Percentiles rank a stretch among this genome's conserved stretches.
Conservation (phyloP, 1,284 basidiomycete species). For the Trichosporon coremiiforme region DNA sequence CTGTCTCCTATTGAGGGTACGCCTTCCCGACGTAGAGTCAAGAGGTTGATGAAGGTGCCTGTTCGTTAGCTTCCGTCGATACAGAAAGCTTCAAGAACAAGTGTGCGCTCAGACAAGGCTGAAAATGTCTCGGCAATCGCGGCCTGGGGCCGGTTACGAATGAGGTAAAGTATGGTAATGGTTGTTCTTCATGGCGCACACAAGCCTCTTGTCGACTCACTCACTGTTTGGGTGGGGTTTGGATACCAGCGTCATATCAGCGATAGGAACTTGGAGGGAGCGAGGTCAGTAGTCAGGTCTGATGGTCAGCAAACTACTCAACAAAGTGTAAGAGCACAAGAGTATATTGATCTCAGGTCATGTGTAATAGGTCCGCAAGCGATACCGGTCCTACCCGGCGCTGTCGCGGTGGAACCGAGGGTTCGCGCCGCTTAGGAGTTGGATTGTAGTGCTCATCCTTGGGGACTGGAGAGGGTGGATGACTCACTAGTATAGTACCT, state of each 20-base stretch:
- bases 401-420: slow-evolving; percentile 40
- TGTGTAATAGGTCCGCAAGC: slow-evolving; percentile 52
- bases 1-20: no score
- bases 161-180: slow-evolving; percentile 54
- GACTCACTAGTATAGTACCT: slow-evolving; percentile 22
- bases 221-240: not conserved
- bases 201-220: slow-evolving; percentile 30
- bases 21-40: no score
- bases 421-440: slow-evolving; percentile 48
- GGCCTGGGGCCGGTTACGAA: slow-evolving; percentile 45
- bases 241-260: not conserved
- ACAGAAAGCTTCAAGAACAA: not conserved
- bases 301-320: slow-evolving; percentile 22
- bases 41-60: not conserved
- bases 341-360: slow-evolving; percentile 43
- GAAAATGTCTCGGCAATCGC: slow-evolving; percentile 54
- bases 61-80: not conserved
- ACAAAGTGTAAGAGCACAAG: not conserved
- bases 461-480: slow-evolving; percentile 13
- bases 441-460: slow-evolving; percentile 50
- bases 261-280: not conserved
- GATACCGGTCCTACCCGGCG: slow-evolving; percentile 48
- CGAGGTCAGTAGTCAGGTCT: not conserved
- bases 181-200: slow-evolving; percentile 49
- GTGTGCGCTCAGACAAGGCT: slow-evolving; percentile 55